These are phyloP conservation scores for Casaregolazyma lundiana DNA, from an alignment of 1,139 yeast species.

Conservation along the genomic window DNA sequence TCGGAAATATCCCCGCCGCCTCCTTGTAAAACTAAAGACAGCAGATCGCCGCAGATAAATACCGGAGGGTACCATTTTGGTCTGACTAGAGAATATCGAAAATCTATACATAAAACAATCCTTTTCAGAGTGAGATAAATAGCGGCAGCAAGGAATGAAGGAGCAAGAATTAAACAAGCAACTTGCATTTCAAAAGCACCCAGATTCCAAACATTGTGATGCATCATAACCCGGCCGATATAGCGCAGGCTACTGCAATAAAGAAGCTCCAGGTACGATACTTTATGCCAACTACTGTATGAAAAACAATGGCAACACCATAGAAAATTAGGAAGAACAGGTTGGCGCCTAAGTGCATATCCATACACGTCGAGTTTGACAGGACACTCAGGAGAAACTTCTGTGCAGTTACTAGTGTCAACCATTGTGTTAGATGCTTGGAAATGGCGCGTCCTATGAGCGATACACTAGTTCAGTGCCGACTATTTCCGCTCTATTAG, in stretches of 20 bases:
- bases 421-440: too few species aligned
- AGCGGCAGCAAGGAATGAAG: conserved; percentile 88
- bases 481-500: too few species aligned
- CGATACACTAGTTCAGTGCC: too few species aligned
- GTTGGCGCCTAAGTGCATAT: conserved; percentile 43
- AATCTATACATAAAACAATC: conserved; percentile 64
- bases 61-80: conserved; percentile 75
- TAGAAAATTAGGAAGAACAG: conserved; percentile 47
- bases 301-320: conserved; percentile 40
- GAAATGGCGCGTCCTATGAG: too few species aligned
- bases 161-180: conserved; percentile 70
- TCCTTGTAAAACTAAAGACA: conserved; percentile 72
- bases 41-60: conserved; percentile 61
- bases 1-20: conserved; percentile 67
- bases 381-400: background rate
- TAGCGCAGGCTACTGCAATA: conserved; percentile 31
- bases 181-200: conserved; percentile 41
- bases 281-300: conserved; percentile 39
- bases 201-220: background rate
- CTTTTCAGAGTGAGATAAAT: conserved; percentile 74
- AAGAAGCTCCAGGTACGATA: conserved; percentile 75
- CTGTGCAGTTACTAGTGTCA: background rate
- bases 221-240: background rate
- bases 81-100: conserved; percentile 52
- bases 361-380: conserved; percentile 33